Base-by-base conservation (phyloP, 164 flowering plant species). In the Berberis vulgaris region DNA sequence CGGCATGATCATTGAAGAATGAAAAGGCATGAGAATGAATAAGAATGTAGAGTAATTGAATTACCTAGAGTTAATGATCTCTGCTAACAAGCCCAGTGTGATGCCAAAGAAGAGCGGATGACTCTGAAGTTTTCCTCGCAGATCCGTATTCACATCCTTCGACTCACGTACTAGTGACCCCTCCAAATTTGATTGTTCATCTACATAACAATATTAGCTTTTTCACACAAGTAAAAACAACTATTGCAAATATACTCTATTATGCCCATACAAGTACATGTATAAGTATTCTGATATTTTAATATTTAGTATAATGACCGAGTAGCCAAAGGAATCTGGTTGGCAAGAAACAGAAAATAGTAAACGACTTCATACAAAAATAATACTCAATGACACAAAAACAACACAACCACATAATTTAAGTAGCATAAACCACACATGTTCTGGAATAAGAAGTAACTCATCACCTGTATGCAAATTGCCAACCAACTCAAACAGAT, bases 91-190 rank as follows among this genome's bases (percentile, higher is more conserved):
- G 46, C 97, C 91, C 84, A 93, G 71, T 53, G 98, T 76, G 60
- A 91, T 85, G 69, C 96, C 96, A 74, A 91, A 94, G 83, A 94
- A 94, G 67, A 94, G 85, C 6, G 96, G 97, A 77, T 91, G 96
- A 62, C 64, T 49, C 39, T 76, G 81, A 66, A 87, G 79, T 59
- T 78, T 80, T 50, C 75, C 76, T 71, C 70, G 79, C 50, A 60
- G 63, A 60, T 74, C 67, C 26, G 42, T 67, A 56, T 61, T 70
- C 12, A 47, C 58, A 69, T 65, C 69, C 11, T 71, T 71, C 55
- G 59, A 54, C 62, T 74, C 79, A 66, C 54, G n/a, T 26, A 10
- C 58, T n/a, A 47, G 66, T 4, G 60, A 70, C 45, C 63, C 80
- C 49, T 70, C 85, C 44, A 69, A 64, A 55, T 69, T 63, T 64